phyloP scores from a whole-genome alignment of 2,329 filamentous ascomycete species.

The Aspergillus arachidicola region DNA sequence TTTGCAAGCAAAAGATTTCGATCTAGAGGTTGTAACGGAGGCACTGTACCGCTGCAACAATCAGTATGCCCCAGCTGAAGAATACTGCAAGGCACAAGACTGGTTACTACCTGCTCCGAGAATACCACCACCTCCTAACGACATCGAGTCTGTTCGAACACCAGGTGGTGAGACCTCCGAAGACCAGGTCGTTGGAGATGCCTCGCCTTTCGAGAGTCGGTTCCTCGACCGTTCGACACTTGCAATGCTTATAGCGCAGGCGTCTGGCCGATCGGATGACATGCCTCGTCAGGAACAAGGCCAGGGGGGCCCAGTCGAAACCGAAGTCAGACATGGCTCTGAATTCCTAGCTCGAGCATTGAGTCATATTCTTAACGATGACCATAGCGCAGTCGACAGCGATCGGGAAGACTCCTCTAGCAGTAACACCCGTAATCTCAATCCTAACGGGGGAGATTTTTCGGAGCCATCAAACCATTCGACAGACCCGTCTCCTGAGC shows the following conservation, averaged over 20 bases:
- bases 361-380: constrained; percentile 43
- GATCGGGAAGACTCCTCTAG: constrained; percentile 27
- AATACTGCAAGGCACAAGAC: constrained; percentile 73
- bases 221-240: constrained; percentile 35
- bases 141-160: constrained; percentile 44
- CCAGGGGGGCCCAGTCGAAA: constrained; percentile 29
- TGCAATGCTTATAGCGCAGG: constrained; percentile 38
- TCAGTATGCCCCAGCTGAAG: constrained; percentile 59
- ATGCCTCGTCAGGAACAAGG: constrained; percentile 24
- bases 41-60: constrained; percentile 83
- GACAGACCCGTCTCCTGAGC: constrained; percentile 22
- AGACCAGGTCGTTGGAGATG: constrained; percentile 30
- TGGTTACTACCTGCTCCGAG: constrained; percentile 61
- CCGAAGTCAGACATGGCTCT: constrained; percentile 34
- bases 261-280: constrained; percentile 31
- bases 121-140: constrained; percentile 67
- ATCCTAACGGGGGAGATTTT: constrained; percentile 14
- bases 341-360: constrained; percentile 46
- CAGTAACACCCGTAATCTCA: constrained; percentile 21
- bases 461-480: constrained; percentile 27
- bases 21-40: constrained; percentile 70
- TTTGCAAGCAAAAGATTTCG: constrained; percentile 52
- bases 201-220: constrained; percentile 26
- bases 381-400: constrained; percentile 28
- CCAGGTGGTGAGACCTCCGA: constrained; percentile 35